Percentiles rank a stretch among this genome's conserved stretches.
Evolutionary conservation across 148 eudicot species (phyloP).

Genomic region (Chenopodium quinoa): DNA sequence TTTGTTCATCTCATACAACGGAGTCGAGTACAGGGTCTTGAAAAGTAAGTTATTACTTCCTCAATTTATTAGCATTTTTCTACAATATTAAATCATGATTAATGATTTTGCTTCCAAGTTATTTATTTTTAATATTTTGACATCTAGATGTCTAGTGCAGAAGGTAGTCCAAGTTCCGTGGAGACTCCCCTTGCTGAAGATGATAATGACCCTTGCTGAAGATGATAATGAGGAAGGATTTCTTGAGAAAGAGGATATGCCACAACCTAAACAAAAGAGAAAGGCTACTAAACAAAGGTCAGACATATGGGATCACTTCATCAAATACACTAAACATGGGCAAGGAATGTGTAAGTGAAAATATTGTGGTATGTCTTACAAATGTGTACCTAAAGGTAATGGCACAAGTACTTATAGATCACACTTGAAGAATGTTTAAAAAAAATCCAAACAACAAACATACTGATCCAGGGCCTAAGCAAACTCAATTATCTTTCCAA

Average conservation of each 20-base stretch:
- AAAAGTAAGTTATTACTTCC: too few species aligned
- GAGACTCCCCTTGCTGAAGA: not conserved
- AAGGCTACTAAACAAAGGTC: not conserved
- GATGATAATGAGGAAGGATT: not conserved
- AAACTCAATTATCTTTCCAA: too few species aligned
- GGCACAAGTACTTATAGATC: not conserved
- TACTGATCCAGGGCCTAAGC: too few species aligned
- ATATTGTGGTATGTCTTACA: not conserved
- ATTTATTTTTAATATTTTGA: too few species aligned
- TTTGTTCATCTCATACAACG: too few species aligned
- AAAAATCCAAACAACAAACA: too few species aligned
- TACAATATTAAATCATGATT: too few species aligned
- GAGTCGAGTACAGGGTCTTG: too few species aligned
- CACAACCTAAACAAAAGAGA: not conserved
- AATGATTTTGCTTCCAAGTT: too few species aligned
- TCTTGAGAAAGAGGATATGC: not conserved
- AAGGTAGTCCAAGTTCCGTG: too few species aligned
- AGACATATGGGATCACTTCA: not conserved
- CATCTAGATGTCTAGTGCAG: too few species aligned
- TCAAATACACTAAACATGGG: not conserved
- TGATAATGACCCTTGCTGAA: not conserved
- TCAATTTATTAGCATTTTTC: too few species aligned
- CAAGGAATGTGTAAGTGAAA: not conserved
- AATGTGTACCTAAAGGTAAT: not conserved
- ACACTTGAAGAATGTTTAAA: not conserved